Evolutionary conservation across 768 basidiomycete genomes (phyloP).

Genomic region (Termitomyces sp.): DNA sequence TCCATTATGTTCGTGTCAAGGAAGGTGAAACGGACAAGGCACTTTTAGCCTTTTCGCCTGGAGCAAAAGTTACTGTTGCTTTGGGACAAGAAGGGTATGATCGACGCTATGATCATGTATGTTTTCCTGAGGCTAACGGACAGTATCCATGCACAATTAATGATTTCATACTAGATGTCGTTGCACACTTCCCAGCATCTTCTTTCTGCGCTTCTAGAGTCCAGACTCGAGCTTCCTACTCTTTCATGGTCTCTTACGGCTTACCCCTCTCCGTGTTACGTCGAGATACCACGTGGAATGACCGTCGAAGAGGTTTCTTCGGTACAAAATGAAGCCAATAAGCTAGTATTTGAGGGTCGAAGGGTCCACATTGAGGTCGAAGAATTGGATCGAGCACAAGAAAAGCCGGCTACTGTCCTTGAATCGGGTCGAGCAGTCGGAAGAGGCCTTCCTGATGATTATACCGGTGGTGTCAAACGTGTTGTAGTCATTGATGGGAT

Average conservation of each 20-base stretch:
- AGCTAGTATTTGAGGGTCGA: conserved; percentile 63
- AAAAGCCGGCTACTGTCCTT: conserved; percentile 26
- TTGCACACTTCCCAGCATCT: conserved; percentile 85
- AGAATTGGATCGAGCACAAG: conserved; percentile 44
- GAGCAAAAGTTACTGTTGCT: conserved; percentile 45
- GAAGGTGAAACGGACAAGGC: conserved; percentile 35
- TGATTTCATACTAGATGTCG: conserved; percentile 49
- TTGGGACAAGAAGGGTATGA: conserved; percentile 57
- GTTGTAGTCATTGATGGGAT: conserved; percentile 79
- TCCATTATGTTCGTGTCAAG: conserved; percentile 60
- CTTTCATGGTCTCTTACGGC: conserved; percentile 78
- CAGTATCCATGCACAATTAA: neutral
- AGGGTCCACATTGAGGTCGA: conserved; percentile 70
- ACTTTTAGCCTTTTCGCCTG: conserved; percentile 41
- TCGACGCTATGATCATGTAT: conserved; percentile 69
- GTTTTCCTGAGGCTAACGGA: conserved; percentile 16
- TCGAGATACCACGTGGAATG: conserved; percentile 71
- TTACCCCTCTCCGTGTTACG: conserved; percentile 65
- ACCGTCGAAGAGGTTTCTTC: conserved; percentile 52
- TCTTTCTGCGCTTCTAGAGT: conserved; percentile 75
- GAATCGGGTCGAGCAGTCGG: conserved; percentile 47
- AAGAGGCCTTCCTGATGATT: conserved; percentile 64
- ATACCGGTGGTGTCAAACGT: conserved; percentile 72
- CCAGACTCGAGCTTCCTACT: conserved; percentile 56
- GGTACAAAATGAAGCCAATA: conserved; percentile 63